A percentile compares a stretch with the other conserved stretches of the same genome.
Evolutionary conservation across 768 basidiomycete genomes (phyloP).

Genomic region (Auricularia cornea): DNA sequence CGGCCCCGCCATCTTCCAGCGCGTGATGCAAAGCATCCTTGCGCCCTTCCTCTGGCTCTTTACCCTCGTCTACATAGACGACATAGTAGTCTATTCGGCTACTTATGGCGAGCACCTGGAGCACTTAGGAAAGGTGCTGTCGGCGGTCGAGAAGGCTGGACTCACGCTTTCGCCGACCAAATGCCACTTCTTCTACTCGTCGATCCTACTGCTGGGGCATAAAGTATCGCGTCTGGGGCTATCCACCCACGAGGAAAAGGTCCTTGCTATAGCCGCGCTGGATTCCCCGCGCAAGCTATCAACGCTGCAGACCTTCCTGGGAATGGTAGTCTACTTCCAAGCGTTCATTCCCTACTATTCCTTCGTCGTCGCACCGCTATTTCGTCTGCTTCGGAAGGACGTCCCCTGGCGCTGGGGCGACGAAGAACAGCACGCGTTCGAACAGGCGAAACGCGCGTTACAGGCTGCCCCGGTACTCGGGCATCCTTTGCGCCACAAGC

Average conservation of each 20-base stretch:
- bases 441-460: constrained; percentile 21
- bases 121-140: constrained; percentile 8
- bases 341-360: constrained; percentile 17
- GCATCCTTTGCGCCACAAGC: constrained; percentile 14
- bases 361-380: constrained; percentile 25
- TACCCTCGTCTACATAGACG: too few species aligned
- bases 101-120: background rate
- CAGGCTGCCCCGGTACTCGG: constrained; percentile 24
- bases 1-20: too few species aligned
- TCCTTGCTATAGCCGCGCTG: constrained; percentile 24
- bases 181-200: constrained; percentile 15
- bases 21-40: too few species aligned
- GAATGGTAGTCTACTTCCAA: constrained; percentile 31
- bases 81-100: constrained; percentile 8
- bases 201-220: constrained; percentile 15
- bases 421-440: constrained; percentile 21
- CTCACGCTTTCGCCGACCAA: too few species aligned
- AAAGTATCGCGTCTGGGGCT: constrained; percentile 28
- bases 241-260: constrained; percentile 30
- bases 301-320: constrained; percentile 28
- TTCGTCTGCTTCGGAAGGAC: constrained; percentile 9
- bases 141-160: too few species aligned
- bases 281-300: constrained; percentile 14
- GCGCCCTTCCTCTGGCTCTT: too few species aligned
- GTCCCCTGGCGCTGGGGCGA: background rate